phyloP scores from a whole-genome alignment of 495 filamentous ascomycete genomes.

The Haplographium delicatum region DNA sequence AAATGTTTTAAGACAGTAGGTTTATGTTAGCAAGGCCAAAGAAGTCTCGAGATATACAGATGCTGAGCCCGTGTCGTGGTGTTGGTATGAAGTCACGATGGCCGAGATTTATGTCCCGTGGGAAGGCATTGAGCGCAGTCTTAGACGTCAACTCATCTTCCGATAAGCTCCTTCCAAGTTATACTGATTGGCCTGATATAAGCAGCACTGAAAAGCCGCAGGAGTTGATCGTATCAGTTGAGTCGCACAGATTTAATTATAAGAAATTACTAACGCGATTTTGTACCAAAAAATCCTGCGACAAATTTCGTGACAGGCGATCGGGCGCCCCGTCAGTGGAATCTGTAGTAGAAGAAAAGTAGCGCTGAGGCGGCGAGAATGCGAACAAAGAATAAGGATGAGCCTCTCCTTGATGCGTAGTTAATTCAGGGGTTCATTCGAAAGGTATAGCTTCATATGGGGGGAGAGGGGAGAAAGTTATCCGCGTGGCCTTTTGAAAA shows the following conservation, averaged over 20 bases:
- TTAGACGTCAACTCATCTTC: neutral
- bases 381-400: neutral
- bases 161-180: slow-evolving; percentile 3
- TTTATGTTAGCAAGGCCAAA: neutral
- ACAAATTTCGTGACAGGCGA: slow-evolving; percentile 1
- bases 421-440: too few species aligned
- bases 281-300: neutral
- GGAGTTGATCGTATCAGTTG: neutral
- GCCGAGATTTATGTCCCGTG: neutral
- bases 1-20: slow-evolving; percentile 2
- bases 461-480: too few species aligned
- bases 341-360: slow-evolving; percentile 1
- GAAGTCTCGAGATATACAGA: neutral
- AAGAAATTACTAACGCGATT: neutral
- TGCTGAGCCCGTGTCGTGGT: neutral
- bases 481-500: too few species aligned
- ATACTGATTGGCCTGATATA: neutral
- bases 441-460: too few species aligned
- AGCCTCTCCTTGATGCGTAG: too few species aligned
- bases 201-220: neutral
- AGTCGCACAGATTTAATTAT: neutral
- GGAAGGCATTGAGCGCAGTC: slow-evolving; percentile 1
- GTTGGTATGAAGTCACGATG: neutral
- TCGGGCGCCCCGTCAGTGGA: neutral
- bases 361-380: neutral